A percentile compares a stretch with the other conserved stretches of the same genome.
Evolutionary conservation across 2,329 filamentous ascomycete species (phyloP).

Genomic region (Aureobasidium sp.): DNA sequence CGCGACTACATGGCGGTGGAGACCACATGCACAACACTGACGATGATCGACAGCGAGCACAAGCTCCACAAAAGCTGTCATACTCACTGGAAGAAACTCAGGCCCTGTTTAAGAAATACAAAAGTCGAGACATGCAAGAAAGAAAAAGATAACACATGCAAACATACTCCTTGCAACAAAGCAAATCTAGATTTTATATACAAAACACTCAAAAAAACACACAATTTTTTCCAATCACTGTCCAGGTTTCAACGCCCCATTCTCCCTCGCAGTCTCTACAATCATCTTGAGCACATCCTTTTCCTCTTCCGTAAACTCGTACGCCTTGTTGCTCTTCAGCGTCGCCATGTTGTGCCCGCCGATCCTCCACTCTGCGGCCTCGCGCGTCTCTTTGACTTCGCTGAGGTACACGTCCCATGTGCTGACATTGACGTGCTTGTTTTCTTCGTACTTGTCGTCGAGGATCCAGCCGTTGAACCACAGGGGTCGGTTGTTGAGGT

Average conservation of each 20-base stretch:
- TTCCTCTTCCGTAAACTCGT: slow-evolving; percentile 25
- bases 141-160: background rate
- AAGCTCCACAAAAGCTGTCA: background rate
- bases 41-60: background rate
- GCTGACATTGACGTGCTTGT: slow-evolving; percentile 30
- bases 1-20: too few species aligned
- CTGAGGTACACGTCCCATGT: slow-evolving; percentile 32
- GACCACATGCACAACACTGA: background rate
- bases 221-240: background rate
- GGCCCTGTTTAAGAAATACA: too few species aligned
- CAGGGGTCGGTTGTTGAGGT: slow-evolving; percentile 34
- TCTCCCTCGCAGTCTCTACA: slow-evolving; percentile 21
- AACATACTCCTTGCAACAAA: too few species aligned
- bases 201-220: background rate
- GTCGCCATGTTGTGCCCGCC: slow-evolving; percentile 33
- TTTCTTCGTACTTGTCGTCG: slow-evolving; percentile 36
- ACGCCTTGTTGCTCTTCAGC: slow-evolving; percentile 26
- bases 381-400: slow-evolving; percentile 26
- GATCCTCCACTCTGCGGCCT: slow-evolving; percentile 28
- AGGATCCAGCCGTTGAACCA: slow-evolving; percentile 45
- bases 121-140: background rate
- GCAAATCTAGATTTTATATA: too few species aligned
- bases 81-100: too few species aligned
- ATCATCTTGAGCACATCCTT: slow-evolving; percentile 27
- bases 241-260: slow-evolving; percentile 14